phyloP scores from a whole-genome alignment of 164 flowering plant genomes.

The Amborella trichopoda region DNA sequence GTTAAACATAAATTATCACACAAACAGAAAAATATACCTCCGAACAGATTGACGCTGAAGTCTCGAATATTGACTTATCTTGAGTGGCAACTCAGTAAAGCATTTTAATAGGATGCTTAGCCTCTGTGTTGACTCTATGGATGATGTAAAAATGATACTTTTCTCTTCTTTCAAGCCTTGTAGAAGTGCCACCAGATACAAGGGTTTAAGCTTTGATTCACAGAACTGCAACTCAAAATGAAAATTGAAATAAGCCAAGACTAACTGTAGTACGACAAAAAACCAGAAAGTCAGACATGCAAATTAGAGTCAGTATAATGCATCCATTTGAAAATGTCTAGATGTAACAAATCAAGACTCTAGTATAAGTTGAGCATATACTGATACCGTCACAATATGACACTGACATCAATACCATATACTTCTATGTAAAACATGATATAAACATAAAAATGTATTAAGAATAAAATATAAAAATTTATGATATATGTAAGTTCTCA shows the following conservation, averaged over 20 bases:
- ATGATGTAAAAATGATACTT: constrained; percentile 75
- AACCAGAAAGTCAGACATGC: too few relatives aligned
- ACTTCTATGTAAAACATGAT: too few relatives aligned
- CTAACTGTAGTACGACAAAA: not conserved
- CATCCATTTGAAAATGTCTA: too few relatives aligned
- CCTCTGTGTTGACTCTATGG: constrained; percentile 69
- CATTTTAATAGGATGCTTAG: constrained; percentile 54
- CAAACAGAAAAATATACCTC: constrained; percentile 53
- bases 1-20: too few relatives aligned
- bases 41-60: constrained; percentile 67
- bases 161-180: constrained; percentile 57
- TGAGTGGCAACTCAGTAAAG: constrained; percentile 47
- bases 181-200: constrained; percentile 65
- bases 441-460: too few relatives aligned
- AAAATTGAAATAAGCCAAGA: not conserved
- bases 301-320: too few relatives aligned
- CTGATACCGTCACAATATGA: too few relatives aligned
- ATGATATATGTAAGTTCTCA: too few relatives aligned
- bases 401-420: too few relatives aligned
- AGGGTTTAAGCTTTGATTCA: constrained; percentile 58
- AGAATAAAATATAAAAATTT: too few relatives aligned
- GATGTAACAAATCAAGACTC: too few relatives aligned
- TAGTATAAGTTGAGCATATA: too few relatives aligned
- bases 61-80: constrained; percentile 70
- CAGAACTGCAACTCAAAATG: constrained; percentile 42